Conservation (phyloP, 805 yeast species). For the Candida boidinii region DNA sequence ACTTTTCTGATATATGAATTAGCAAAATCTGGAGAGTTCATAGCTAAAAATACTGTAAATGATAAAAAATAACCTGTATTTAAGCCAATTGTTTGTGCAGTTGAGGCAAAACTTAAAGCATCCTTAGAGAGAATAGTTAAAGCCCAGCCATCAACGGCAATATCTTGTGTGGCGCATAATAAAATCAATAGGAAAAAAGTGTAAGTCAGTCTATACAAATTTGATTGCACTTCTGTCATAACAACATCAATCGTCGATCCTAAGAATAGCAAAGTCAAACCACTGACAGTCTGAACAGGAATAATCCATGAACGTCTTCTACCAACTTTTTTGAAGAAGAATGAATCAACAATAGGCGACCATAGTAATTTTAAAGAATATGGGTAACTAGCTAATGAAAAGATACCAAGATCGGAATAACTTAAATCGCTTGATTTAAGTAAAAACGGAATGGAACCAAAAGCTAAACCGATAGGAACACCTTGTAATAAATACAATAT, state of each 20-base stretch:
- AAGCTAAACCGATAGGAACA: constrained; percentile 92
- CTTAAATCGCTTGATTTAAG: constrained; percentile 68
- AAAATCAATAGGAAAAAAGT: constrained; percentile 73
- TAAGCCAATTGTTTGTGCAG: constrained; percentile 94
- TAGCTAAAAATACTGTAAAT: constrained; percentile 84
- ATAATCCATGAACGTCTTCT: constrained; percentile 90
- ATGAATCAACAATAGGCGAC: constrained; percentile 94
- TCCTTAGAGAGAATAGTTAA: constrained; percentile 72
- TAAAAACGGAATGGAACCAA: constrained; percentile 89
- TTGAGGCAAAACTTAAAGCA: constrained; percentile 84
- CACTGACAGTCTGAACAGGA: constrained; percentile 82
- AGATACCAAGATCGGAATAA: constrained; percentile 84
- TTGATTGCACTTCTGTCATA: constrained; percentile 39
- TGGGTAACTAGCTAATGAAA: constrained; percentile 90
- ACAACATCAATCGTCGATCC: constrained; percentile 48
- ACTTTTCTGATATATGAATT: constrained; percentile 65
- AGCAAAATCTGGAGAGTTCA: constrained; percentile 88
- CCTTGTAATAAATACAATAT: constrained; percentile 83
- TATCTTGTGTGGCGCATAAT: constrained; percentile 94
- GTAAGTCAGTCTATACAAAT: constrained; percentile 51
- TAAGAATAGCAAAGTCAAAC: constrained; percentile 54
- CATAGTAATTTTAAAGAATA: constrained; percentile 86
- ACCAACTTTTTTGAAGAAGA: constrained; percentile 60
- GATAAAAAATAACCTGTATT: constrained; percentile 89
- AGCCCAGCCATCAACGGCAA: constrained; percentile 99